These are phyloP conservation scores for Tinospora cordifolia DNA, from an alignment of 164 flowering plant species.

Conservation along the genomic window DNA sequence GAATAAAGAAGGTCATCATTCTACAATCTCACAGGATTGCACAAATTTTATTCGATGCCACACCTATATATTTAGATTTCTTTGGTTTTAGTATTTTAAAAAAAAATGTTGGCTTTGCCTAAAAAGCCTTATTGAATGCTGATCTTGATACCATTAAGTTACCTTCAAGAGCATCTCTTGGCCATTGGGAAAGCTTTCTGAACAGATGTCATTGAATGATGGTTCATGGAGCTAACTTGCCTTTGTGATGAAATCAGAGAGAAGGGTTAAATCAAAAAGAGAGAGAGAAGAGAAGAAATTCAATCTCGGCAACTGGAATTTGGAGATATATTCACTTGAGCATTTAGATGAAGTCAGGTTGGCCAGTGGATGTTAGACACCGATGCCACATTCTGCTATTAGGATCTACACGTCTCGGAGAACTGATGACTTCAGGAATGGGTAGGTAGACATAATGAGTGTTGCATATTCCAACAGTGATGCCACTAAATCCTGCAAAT, in stretches of 20 bases:
- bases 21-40: not conserved
- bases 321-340: not conserved
- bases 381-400: conserved; percentile 55
- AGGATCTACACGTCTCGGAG: conserved; percentile 36
- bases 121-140: not conserved
- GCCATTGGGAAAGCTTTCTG: not conserved
- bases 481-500: conserved; percentile 45
- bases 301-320: not conserved
- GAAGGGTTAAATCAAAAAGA: not conserved
- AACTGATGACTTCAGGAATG: conserved; percentile 38
- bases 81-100: too few species aligned
- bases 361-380: conserved; percentile 47
- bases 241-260: too few species aligned
- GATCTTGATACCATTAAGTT: not conserved
- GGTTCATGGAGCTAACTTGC: not conserved
- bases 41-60: not conserved
- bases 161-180: not conserved
- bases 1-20: not conserved
- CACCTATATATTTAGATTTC: not conserved
- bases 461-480: conserved; percentile 45
- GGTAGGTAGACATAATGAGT: conserved; percentile 46
- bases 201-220: not conserved
- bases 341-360: conserved; percentile 37
- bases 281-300: not conserved
- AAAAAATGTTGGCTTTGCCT: not conserved